A percentile compares a stretch with the other conserved stretches of the same genome.
These are phyloP conservation scores for Chlamydomonas applanata DNA, from an alignment of 139 green algal species.

Conservation along the genomic window DNA sequence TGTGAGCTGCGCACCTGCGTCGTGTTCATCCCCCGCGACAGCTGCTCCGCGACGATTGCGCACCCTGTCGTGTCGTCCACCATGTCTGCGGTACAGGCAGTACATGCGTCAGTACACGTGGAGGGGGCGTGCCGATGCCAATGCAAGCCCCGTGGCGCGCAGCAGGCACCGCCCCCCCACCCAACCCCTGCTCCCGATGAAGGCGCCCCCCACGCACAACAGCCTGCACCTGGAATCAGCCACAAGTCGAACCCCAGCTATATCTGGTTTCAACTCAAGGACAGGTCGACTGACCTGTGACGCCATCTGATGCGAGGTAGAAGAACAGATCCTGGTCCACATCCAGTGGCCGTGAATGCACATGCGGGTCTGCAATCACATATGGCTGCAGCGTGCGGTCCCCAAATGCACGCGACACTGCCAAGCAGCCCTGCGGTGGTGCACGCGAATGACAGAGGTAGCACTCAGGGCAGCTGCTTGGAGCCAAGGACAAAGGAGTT, in stretches of 20 bases:
- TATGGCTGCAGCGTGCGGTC: slow-evolving; percentile 25
- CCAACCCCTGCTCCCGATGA: too few relatives aligned
- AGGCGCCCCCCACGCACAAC: background rate
- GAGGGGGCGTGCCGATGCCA: too few relatives aligned
- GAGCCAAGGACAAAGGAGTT: too few relatives aligned
- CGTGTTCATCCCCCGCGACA: background rate
- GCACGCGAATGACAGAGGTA: too few relatives aligned
- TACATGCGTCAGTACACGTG: too few relatives aligned
- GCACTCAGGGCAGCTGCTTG: too few relatives aligned
- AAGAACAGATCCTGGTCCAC: slow-evolving; percentile 17
- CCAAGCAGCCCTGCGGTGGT: slow-evolving; percentile 31
- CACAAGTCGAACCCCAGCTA: background rate
- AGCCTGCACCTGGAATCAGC: background rate
- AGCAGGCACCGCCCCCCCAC: too few relatives aligned
- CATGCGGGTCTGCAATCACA: slow-evolving; percentile 24
- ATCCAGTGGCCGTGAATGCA: slow-evolving; percentile 5
- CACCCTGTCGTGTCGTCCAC: slow-evolving; percentile 18
- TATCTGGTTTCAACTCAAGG: too few relatives aligned
- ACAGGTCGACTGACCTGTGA: slow-evolving; percentile 3
- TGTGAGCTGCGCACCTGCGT: background rate
- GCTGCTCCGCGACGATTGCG: slow-evolving; percentile 5
- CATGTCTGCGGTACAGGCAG: slow-evolving; percentile 12
- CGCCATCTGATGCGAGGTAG: slow-evolving; percentile 27
- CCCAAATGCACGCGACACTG: slow-evolving; percentile 26
- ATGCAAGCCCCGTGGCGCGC: too few relatives aligned